phyloP scores from a whole-genome alignment of 805 yeast species.

The Danielia oregonensis region DNA sequence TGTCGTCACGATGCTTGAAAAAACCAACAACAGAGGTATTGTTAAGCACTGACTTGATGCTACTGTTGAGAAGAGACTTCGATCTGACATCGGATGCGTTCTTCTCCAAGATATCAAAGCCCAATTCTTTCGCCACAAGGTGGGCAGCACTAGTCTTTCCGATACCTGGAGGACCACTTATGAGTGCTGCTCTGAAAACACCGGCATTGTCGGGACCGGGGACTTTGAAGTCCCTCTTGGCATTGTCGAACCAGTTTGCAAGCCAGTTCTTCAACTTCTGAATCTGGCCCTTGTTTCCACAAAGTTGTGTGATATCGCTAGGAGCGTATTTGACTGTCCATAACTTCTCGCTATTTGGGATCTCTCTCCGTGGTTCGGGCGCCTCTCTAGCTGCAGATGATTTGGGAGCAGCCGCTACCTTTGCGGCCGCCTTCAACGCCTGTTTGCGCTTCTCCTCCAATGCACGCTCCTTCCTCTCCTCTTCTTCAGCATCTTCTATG shows the following conservation, averaged over 20 bases:
- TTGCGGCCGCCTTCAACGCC: background rate
- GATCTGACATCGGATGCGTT: conserved; percentile 91
- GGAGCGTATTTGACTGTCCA: conserved; percentile 98
- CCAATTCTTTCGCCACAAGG: conserved; percentile 62
- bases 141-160: conserved; percentile 85
- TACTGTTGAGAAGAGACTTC: conserved; percentile 66
- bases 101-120: conserved; percentile 71
- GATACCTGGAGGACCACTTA: conserved; percentile 86
- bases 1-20: conserved; percentile 43
- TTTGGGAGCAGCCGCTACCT: background rate
- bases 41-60: conserved; percentile 65
- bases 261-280: conserved; percentile 71
- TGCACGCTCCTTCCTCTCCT: conserved; percentile 46
- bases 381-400: background rate
- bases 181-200: conserved; percentile 73
- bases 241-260: conserved; percentile 62
- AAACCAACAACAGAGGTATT: conserved; percentile 83
- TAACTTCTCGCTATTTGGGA: conserved; percentile 57
- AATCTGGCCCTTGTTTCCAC: conserved; percentile 77
- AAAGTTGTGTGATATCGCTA: conserved; percentile 63
- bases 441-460: conserved; percentile 38
- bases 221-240: conserved; percentile 51
- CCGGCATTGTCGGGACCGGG: conserved; percentile 66
- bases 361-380: conserved; percentile 24
- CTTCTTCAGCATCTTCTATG: conserved; percentile 35